These are phyloP conservation scores for Amylostereum areolatum DNA, from an alignment of 1,284 basidiomycete species.

Conservation along the genomic window DNA sequence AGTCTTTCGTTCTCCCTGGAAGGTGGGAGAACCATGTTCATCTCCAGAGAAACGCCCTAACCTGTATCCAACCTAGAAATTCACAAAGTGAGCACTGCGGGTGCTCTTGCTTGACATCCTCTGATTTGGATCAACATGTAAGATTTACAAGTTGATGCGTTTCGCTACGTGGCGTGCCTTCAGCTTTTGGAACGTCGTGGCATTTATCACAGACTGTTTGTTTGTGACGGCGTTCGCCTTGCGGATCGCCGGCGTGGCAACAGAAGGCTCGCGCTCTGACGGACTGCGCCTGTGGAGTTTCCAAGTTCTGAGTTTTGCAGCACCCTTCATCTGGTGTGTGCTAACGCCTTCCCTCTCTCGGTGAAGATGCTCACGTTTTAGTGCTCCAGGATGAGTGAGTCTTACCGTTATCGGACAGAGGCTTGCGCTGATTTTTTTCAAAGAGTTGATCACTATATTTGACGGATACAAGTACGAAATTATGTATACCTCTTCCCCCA, in stretches of 20 bases:
- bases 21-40: constrained; percentile 37
- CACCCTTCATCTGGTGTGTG: constrained; percentile 79
- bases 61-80: constrained; percentile 38
- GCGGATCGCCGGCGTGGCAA: constrained; percentile 59
- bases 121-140: background rate
- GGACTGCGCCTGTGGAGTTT: constrained; percentile 67
- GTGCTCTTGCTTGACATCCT: background rate
- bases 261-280: constrained; percentile 33
- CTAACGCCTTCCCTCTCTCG: background rate
- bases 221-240: constrained; percentile 70
- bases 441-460: constrained; percentile 75
- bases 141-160: constrained; percentile 62
- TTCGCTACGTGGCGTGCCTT: constrained; percentile 68
- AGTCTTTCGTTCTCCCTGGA: constrained; percentile 72
- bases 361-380: background rate
- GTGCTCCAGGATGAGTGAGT: constrained; percentile 70
- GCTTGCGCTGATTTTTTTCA: constrained; percentile 9
- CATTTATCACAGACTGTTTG: constrained; percentile 66
- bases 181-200: constrained; percentile 78
- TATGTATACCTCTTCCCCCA: constrained; percentile 7
- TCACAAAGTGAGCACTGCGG: constrained; percentile 46
- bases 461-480: constrained; percentile 71
- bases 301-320: constrained; percentile 81
- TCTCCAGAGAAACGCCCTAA: too few relatives aligned
- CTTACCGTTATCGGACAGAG: constrained; percentile 2